Percentiles rank a stretch among this genome's conserved stretches.
phyloP scores from a whole-genome alignment of 2,329 filamentous ascomycete species.

The Sclerotinia sclerotiorum region DNA sequence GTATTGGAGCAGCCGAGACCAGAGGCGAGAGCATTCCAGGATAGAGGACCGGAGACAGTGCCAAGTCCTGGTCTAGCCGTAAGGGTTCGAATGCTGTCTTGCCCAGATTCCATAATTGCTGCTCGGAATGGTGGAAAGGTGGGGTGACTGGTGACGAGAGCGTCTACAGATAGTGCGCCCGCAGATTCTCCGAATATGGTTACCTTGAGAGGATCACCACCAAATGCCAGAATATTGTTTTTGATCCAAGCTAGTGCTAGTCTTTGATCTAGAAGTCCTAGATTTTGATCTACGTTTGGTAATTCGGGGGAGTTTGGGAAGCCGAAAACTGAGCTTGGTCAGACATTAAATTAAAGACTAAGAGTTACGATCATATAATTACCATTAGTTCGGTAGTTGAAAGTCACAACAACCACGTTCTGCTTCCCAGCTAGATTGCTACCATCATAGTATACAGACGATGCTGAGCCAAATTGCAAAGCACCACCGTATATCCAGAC shows the following conservation, averaged over 20 bases:
- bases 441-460: conserved; percentile 27
- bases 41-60: neutral
- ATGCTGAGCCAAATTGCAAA: conserved; percentile 24
- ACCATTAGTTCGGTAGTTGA: conserved; percentile 27
- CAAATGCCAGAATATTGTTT: conserved; percentile 74
- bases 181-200: conserved; percentile 52
- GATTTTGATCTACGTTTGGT: conserved; percentile 46
- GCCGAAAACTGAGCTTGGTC: conserved; percentile 8
- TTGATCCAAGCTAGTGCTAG: conserved; percentile 73
- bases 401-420: conserved; percentile 28
- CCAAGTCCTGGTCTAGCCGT: neutral
- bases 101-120: conserved; percentile 75
- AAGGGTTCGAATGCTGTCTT: conserved; percentile 10
- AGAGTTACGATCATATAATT: neutral
- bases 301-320: conserved; percentile 21
- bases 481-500: conserved; percentile 71
- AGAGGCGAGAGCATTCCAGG: conserved; percentile 13
- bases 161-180: conserved; percentile 71
- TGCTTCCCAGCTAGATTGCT: conserved; percentile 26
- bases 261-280: conserved; percentile 72
- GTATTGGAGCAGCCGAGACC: neutral
- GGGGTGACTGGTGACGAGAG: conserved; percentile 70
- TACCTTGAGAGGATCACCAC: conserved; percentile 54
- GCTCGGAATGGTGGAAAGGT: conserved; percentile 74
- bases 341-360: neutral